phyloP scores from a whole-genome alignment of 2,329 filamentous ascomycete genomes.

The Escovopsis weberi region DNA sequence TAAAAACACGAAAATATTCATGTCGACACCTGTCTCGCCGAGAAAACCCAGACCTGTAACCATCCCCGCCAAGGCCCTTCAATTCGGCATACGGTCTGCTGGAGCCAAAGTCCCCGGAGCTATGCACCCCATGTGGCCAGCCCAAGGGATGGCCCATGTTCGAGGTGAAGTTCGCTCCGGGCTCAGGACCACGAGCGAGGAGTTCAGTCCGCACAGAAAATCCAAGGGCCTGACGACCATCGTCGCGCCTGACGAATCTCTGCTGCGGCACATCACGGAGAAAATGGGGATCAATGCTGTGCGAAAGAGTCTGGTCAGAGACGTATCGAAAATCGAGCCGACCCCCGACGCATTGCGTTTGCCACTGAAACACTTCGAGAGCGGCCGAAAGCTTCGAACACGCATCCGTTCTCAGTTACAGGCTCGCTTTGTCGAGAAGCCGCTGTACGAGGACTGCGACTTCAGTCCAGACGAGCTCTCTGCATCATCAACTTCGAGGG shows the following conservation, averaged over 20 bases:
- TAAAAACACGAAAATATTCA: conserved; percentile 28
- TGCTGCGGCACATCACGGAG: conserved; percentile 20
- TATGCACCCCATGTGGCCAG: conserved; percentile 57
- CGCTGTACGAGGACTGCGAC: conserved; percentile 6
- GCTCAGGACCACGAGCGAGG: not conserved
- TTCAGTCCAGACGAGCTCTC: conserved; percentile 23
- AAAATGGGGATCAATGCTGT: conserved; percentile 15
- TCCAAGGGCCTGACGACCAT: conserved; percentile 33
- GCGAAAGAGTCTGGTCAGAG: conserved; percentile 14
- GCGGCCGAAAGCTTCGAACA: conserved; percentile 36
- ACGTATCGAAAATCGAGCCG: conserved; percentile 26
- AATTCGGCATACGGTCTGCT: conserved; percentile 29
- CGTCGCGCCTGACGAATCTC: conserved; percentile 26
- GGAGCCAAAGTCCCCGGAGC: conserved; percentile 50
- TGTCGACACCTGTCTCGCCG: conserved; percentile 39
- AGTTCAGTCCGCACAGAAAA: conserved; percentile 21
- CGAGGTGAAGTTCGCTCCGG: conserved; percentile 25
- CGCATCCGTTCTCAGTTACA: conserved; percentile 33
- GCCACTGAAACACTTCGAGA: conserved; percentile 42
- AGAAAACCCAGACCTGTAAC: conserved; percentile 22
- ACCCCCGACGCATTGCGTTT: conserved; percentile 36
- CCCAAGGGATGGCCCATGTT: conserved; percentile 48
- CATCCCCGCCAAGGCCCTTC: conserved; percentile 14
- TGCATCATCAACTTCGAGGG: conserved; percentile 7
- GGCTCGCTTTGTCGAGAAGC: conserved; percentile 10